These are phyloP conservation scores for Castanospermum australe DNA, from an alignment of 306 rosid species.

Conservation along the genomic window DNA sequence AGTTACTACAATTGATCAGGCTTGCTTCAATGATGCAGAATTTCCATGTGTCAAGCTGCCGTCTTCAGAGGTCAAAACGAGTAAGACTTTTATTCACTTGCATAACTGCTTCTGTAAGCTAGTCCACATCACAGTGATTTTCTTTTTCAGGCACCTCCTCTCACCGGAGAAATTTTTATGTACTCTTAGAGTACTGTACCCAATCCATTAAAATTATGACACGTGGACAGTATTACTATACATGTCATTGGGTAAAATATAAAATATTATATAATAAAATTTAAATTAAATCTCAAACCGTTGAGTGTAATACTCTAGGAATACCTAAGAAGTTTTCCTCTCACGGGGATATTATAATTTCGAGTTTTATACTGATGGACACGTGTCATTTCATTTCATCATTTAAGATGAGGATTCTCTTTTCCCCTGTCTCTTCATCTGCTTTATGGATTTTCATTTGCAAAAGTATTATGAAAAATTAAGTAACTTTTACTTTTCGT, in stretches of 20 bases:
- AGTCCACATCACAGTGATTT: constrained; percentile 7
- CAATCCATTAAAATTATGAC: too few species aligned
- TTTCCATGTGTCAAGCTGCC: constrained; percentile 51
- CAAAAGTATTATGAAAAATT: background rate
- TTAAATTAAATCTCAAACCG: too few species aligned
- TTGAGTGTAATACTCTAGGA: too few species aligned
- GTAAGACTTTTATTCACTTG: constrained; percentile 46
- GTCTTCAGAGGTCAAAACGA: constrained; percentile 39
- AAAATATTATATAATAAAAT: too few species aligned
- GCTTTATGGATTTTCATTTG: background rate
- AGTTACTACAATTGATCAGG: constrained; percentile 10
- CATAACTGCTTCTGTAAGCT: constrained; percentile 4
- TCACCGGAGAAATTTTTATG: too few species aligned
- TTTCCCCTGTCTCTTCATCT: background rate
- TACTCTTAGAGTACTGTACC: too few species aligned
- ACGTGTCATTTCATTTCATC: constrained; percentile 1
- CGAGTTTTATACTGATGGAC: background rate
- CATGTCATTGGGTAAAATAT: too few species aligned
- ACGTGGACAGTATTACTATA: too few species aligned
- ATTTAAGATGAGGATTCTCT: background rate
- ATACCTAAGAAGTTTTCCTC: too few species aligned
- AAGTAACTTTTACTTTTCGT: background rate
- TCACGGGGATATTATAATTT: constrained; percentile 14
- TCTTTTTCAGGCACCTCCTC: too few species aligned
- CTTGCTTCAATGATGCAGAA: constrained; percentile 53